Evolutionary conservation across 257 asterid species (phyloP), one percentile per base, ranked within the genome.

Genomic region (Petunia secreta): DNA sequence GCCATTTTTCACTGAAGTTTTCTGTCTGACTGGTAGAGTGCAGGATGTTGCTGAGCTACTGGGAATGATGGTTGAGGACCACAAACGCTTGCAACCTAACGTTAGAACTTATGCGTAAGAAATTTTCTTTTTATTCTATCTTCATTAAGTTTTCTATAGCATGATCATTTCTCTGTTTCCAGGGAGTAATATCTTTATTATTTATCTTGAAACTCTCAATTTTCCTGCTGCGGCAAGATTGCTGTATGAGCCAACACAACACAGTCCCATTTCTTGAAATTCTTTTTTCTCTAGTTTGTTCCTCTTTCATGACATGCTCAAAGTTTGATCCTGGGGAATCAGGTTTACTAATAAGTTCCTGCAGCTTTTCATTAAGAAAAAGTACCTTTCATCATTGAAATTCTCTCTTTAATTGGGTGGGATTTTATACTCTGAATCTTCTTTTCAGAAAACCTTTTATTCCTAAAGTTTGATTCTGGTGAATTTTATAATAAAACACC

Each of bases 1-100:
- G 55, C 55, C 41, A 37, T 37, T 54, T 83, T 34, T 57, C 25
- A 74, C 84, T 80, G 39, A 73, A 81, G 78, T 75, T 78, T 84
- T 75, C 80, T 60, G 75, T 80, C 3, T 83, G 81, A 75, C 50
- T 69, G 86, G 63, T 85, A 93, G 98, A 94, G 97, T 95, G 84
- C 98, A 95, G 88, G 99, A 95, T 87, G 99, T 95, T 85, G 99
- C 98, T 39, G 99, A 95, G 86, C 87, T 95, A 80, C 94, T 93
- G 50, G 99, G 99, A 78, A 95, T 95, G 99, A 93, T 95, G 99
- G 97, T 95, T 84, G 98, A 95, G 89, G 96, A 92, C 87, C 85
- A 93, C 88, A 91, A 89, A 84, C 95, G 97, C 77, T 83, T 95
- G 89, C 99, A 92, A 91, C 99, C 99, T 86, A 93, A 95, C 85